Conservation (phyloP, 1,284 basidiomycete species). For the Rhizoctonia solani region DNA sequence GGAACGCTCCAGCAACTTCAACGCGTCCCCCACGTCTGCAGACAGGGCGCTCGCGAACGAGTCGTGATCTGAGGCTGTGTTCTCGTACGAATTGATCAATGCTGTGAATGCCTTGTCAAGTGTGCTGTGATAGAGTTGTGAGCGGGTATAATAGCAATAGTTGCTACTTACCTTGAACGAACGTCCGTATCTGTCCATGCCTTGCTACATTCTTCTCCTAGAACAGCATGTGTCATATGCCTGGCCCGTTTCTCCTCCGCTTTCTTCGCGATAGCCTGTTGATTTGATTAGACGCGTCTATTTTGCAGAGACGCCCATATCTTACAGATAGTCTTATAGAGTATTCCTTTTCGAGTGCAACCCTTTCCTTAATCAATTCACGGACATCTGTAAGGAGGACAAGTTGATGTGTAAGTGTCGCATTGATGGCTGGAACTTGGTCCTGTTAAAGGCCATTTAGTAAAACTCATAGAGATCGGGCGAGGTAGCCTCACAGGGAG, state of each 20-base stretch:
- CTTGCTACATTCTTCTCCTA: conserved; percentile 71
- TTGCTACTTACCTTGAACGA: conserved; percentile 57
- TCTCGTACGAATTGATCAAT: conserved; percentile 62
- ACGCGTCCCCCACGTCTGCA: conserved; percentile 64
- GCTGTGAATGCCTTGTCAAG: conserved; percentile 67
- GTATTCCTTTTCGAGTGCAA: conserved; percentile 73
- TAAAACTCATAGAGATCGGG: background rate
- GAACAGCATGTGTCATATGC: conserved; percentile 54
- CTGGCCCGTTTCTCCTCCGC: conserved; percentile 68
- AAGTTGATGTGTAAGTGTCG: conserved; percentile 21
- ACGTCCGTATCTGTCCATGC: conserved; percentile 58
- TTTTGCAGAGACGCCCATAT: no score
- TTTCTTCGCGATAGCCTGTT: conserved; percentile 63
- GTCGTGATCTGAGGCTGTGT: conserved; percentile 68
- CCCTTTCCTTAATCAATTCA: conserved; percentile 68
- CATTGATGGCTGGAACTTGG: conserved; percentile 17
- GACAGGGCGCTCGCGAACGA: conserved; percentile 64
- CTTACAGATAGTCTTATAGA: conserved; percentile 57
- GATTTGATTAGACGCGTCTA: no score
- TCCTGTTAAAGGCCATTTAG: background rate
- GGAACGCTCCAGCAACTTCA: conserved; percentile 61
- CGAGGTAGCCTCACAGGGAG: conserved; percentile 2
- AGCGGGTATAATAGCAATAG: conserved; percentile 2
- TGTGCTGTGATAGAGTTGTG: conserved; percentile 54
- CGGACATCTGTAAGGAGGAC: conserved; percentile 49